Evolutionary conservation across 2,329 filamentous ascomycete genomes (phyloP), one percentile per base, ranked within the genome.

Genomic region (Arthrobotrys megalospora): DNA sequence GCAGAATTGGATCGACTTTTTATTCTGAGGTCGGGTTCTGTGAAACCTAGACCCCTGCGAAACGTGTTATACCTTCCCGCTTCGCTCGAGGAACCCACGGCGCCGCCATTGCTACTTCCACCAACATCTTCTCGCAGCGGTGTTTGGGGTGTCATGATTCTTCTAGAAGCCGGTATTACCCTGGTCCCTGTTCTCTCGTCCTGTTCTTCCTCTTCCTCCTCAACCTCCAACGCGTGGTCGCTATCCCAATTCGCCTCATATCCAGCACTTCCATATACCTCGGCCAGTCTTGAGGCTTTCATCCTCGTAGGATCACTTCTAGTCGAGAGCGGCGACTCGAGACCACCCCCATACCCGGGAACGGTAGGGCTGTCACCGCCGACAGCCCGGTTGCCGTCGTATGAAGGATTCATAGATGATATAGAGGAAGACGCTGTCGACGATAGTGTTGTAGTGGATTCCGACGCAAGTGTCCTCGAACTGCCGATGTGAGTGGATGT

Each of bases 1-100:
- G 47, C 66, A 12, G 76, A 79, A 66, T 73, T 79, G 12, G 76
- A 68, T 63, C 68, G 76, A 65, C 76, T 79, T 60, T 79, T 79
- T 50, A 67, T 68, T 47, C 36, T 73, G 48, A 68, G 45, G 63
- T 72, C 76, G 34, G 67, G 68, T 36, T 79, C 76, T 64, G 69
- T 79, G 63, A 73, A 60, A 79, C 76, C 76, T 32, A 72, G 47
- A 65, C 76, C 69, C 68, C 68, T 68, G 76, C 76, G 67, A 73
- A 73, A 79, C 64, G 67, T 77, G 73, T 77, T 77, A 71, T 77
- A 77, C 73, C 73, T 77, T 77, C 73, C 73, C 53, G 76, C 63
- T 73, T 73, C 76, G 63, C 62, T 79, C 68, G 73, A 48, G 16
- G 76, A 73, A 71, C 67, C 66, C 68, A 67, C 36, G 43, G 48